Percentiles rank a stretch among this genome's conserved stretches.
Conservation (phyloP, 2,329 filamentous ascomycete species). For the Talaromyces sp. region DNA sequence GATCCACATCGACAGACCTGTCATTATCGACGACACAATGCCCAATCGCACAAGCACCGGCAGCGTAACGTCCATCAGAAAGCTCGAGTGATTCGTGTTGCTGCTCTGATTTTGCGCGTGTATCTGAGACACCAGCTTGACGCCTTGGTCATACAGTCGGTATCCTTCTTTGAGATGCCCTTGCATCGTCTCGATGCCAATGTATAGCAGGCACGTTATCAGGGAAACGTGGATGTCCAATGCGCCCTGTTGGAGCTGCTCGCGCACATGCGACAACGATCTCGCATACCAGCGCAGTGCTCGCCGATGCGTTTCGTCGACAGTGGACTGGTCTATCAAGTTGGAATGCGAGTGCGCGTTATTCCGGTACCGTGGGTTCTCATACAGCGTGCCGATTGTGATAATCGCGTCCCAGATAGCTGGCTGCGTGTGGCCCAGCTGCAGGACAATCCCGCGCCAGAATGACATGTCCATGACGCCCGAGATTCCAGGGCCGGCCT, state of each 20-base stretch:
- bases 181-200: conserved; percentile 26
- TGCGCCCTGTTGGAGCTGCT: conserved; percentile 19
- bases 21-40: neutral
- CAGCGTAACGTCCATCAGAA: neutral
- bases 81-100: neutral
- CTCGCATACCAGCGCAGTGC: conserved; percentile 23
- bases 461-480: conserved; percentile 15
- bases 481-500: conserved; percentile 13
- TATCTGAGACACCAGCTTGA: conserved; percentile 5
- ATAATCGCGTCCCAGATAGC: conserved; percentile 21
- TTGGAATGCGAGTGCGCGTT: neutral
- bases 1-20: neutral
- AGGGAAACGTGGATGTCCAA: conserved; percentile 23
- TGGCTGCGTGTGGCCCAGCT: conserved; percentile 19
- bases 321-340: neutral
- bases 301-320: neutral
- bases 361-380: neutral
- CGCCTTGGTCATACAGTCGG: conserved; percentile 23
- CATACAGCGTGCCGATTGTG: neutral
- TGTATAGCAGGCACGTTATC: conserved; percentile 27
- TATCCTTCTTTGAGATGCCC: conserved; percentile 21
- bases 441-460: conserved; percentile 17
- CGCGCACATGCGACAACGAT: conserved; percentile 22
- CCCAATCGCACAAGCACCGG: neutral
- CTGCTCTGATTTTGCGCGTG: neutral